phyloP scores from a whole-genome alignment of 2,329 filamentous ascomycete species.

The Neonectria coccinea region DNA sequence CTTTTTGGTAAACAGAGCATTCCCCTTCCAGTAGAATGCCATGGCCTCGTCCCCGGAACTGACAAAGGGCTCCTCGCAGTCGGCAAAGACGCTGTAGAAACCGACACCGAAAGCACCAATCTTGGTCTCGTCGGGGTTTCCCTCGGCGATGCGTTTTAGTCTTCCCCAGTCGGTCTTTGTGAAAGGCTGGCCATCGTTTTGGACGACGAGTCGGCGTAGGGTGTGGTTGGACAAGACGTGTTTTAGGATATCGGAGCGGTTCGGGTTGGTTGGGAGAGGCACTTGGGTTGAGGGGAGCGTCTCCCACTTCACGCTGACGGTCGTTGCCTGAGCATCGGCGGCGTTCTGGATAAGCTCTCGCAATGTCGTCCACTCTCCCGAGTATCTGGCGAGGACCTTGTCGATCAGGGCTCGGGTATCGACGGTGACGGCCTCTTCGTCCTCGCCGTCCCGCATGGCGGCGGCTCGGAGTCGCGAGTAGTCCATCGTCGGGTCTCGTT shows the following conservation, averaged over 20 bases:
- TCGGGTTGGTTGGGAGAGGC: conserved; percentile 74
- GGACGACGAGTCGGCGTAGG: conserved; percentile 85
- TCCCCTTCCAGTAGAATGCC: conserved; percentile 99
- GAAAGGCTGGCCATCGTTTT: conserved; percentile 92
- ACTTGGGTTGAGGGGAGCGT: conserved; percentile 85
- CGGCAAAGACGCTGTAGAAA: conserved; percentile 98
- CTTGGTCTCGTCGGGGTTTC: conserved; percentile 98
- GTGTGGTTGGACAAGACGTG: conserved; percentile 89
- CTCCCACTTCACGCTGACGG: conserved; percentile 91
- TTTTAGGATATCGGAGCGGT: conserved; percentile 79
- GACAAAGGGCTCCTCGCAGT: conserved; percentile 97
- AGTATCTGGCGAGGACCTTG: conserved; percentile 96
- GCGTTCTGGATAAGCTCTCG: conserved; percentile 98
- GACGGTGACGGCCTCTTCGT: conserved; percentile 97
- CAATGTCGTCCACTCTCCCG: conserved; percentile 90
- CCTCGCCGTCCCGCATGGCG: conserved; percentile 85
- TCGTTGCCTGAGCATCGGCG: conserved; percentile 93
- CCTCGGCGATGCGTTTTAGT: conserved; percentile 97
- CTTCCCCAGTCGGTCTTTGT: conserved; percentile 91
- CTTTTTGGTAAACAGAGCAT: conserved; percentile 92
- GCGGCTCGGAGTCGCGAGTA: conserved; percentile 84
- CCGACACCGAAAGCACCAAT: conserved; percentile 98
- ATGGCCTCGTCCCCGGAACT: conserved; percentile 93
- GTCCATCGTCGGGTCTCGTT: conserved; percentile 65
- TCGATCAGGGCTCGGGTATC: conserved; percentile 97